Conservation (phyloP, 805 yeast species). For the Cyberlindnera sargentensis region DNA sequence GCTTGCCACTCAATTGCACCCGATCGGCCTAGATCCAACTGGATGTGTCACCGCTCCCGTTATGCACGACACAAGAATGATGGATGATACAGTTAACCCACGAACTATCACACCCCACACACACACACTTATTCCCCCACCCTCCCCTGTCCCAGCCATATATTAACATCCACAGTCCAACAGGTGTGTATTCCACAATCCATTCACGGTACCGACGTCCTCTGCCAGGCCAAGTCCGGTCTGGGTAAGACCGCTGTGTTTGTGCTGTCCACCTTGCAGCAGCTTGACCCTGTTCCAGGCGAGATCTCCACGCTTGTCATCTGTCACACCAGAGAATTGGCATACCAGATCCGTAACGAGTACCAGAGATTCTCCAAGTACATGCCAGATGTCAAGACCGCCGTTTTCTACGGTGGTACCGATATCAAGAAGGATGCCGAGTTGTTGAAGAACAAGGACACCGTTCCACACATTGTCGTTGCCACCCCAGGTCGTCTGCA, state of each 20-base stretch:
- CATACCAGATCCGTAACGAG: conserved; percentile 96
- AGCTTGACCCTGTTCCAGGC: conserved; percentile 95
- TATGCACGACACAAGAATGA: too few relatives aligned
- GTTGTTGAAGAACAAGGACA: conserved; percentile 81
- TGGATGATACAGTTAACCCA: too few relatives aligned
- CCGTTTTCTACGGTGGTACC: conserved; percentile 96
- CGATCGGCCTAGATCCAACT: too few relatives aligned
- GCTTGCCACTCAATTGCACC: too few relatives aligned
- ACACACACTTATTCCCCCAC: conserved; percentile 20
- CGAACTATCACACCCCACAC: too few relatives aligned
- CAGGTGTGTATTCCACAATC: conserved; percentile 98
- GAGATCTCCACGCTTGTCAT: conserved; percentile 91
- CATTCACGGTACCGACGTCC: conserved; percentile 93
- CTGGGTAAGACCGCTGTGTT: conserved; percentile 98
- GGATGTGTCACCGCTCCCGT: too few relatives aligned
- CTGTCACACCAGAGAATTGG: conserved; percentile 98
- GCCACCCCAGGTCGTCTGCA: conserved; percentile 98
- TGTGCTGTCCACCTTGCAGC: conserved; percentile 92
- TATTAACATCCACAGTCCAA: conserved; percentile 52
- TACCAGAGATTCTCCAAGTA: conserved; percentile 96
- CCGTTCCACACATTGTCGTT: conserved; percentile 93
- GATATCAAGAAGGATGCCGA: conserved; percentile 81
- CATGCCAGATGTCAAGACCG: conserved; percentile 96
- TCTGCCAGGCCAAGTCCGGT: conserved; percentile 99
- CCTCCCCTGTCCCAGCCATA: background rate